Evolutionary conservation across 345 rosid genomes (phyloP).

Genomic region (Salix brachista): DNA sequence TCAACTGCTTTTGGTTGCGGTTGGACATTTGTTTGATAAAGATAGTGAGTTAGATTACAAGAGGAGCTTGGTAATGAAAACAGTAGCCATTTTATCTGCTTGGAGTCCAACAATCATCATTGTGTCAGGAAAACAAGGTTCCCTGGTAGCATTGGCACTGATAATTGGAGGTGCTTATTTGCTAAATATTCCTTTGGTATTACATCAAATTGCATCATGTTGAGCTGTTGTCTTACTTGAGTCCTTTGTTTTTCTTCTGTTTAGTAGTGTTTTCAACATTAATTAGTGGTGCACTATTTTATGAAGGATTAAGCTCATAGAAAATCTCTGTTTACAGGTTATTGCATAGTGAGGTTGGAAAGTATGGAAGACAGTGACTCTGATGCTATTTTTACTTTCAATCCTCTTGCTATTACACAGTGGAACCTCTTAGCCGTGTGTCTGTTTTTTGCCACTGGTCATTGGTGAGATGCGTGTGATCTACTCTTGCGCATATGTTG

Average conservation of each 20-base stretch:
- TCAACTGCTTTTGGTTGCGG: constrained; percentile 53
- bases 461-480: constrained; percentile 52
- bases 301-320: neutral
- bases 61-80: constrained; percentile 33
- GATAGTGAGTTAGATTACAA: constrained; percentile 24
- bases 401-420: constrained; percentile 62
- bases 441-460: constrained; percentile 87
- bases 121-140: constrained; percentile 81
- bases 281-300: neutral
- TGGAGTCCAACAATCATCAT: constrained; percentile 72
- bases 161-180: constrained; percentile 56
- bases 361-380: constrained; percentile 35
- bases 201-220: neutral
- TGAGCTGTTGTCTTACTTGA: neutral
- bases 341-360: constrained; percentile 69
- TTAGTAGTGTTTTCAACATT: neutral
- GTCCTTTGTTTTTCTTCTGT: neutral
- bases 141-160: constrained; percentile 62
- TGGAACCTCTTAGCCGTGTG: constrained; percentile 81
- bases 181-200: constrained; percentile 1
- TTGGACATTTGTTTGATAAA: constrained; percentile 20
- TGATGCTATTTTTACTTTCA: constrained; percentile 26
- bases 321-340: constrained; percentile 44
- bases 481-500: neutral
- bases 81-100: constrained; percentile 56